phyloP scores from a whole-genome alignment of 306 rosid species.

The Dicorynia guianensis region DNA sequence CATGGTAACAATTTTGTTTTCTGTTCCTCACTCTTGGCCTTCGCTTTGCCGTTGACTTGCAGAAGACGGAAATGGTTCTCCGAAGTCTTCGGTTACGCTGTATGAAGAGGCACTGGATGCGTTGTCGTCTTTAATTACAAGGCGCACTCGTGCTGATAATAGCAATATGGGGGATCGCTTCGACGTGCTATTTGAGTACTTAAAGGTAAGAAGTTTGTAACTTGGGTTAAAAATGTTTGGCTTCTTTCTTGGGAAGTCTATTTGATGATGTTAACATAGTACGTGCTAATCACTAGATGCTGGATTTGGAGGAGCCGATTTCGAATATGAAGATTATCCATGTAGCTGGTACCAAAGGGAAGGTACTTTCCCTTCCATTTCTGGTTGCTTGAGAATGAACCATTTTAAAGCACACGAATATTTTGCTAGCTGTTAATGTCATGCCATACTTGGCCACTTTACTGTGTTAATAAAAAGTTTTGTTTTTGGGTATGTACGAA shows the following conservation, averaged over 20 bases:
- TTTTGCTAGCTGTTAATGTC: not conserved
- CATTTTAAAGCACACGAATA: conserved; percentile 5
- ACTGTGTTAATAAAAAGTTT: too few relatives aligned
- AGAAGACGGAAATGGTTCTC: conserved; percentile 53
- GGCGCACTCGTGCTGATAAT: conserved; percentile 81
- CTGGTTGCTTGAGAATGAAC: conserved; percentile 40
- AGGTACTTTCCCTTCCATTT: conserved; percentile 58
- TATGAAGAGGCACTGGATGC: conserved; percentile 86
- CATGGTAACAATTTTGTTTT: conserved; percentile 30
- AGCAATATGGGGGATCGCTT: conserved; percentile 77
- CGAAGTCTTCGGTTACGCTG: conserved; percentile 49
- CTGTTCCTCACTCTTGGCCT: not conserved
- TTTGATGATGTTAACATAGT: conserved; percentile 31
- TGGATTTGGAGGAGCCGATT: conserved; percentile 87
- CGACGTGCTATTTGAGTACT: conserved; percentile 65
- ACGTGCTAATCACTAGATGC: conserved; percentile 54
- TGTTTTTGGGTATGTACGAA: too few relatives aligned
- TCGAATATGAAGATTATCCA: conserved; percentile 86
- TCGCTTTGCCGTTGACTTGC: conserved; percentile 21
- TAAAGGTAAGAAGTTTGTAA: conserved; percentile 57
- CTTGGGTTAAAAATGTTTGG: conserved; percentile 15
- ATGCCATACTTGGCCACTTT: too few relatives aligned
- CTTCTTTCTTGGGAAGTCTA: conserved; percentile 25
- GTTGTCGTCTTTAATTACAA: conserved; percentile 80
- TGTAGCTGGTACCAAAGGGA: conserved; percentile 98